These are phyloP conservation scores for Leccinum fuscescens DNA, from an alignment of 1,284 basidiomycete genomes.

Conservation along the genomic window DNA sequence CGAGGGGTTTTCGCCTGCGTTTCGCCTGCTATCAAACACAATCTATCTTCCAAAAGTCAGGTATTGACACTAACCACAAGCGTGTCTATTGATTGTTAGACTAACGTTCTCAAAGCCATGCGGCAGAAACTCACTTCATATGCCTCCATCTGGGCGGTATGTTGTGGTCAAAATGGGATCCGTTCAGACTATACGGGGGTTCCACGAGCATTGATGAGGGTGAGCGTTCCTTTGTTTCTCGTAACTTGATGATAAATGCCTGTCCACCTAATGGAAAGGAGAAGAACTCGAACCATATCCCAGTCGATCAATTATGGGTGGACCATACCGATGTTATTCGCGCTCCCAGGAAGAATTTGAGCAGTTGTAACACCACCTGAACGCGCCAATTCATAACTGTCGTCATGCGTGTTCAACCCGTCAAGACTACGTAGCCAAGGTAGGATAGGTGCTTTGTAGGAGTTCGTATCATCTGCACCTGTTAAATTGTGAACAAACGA, in stretches of 20 bases:
- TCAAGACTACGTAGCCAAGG: slow-evolving; percentile 57
- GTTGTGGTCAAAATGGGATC: slow-evolving; percentile 30
- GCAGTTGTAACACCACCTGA: slow-evolving; percentile 55
- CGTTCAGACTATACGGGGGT: slow-evolving; percentile 48
- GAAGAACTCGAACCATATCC: neutral
- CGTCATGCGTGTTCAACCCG: slow-evolving; percentile 53
- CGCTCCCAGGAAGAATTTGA: slow-evolving; percentile 50
- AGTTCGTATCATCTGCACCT: slow-evolving; percentile 56
- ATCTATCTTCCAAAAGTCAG: neutral
- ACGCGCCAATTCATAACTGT: slow-evolving; percentile 46
- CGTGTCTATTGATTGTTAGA: slow-evolving; percentile 43
- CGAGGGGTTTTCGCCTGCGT: slow-evolving; percentile 30
- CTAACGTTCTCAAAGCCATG: neutral
- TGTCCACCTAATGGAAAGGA: slow-evolving; percentile 51
- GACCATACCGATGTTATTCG: slow-evolving; percentile 56
- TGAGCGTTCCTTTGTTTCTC: slow-evolving; percentile 55
- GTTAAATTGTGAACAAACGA: neutral
- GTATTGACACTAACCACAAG: slow-evolving; percentile 53
- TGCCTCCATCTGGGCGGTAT: slow-evolving; percentile 51
- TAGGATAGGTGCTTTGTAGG: slow-evolving; percentile 53
- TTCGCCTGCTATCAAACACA: neutral
- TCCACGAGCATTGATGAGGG: slow-evolving; percentile 66
- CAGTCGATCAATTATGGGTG: too few species aligned
- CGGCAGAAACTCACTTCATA: slow-evolving; percentile 46
- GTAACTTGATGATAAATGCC: slow-evolving; percentile 67